These are phyloP conservation scores for Macrotyloma uniflorum DNA, from an alignment of 306 rosid species.

Conservation along the genomic window DNA sequence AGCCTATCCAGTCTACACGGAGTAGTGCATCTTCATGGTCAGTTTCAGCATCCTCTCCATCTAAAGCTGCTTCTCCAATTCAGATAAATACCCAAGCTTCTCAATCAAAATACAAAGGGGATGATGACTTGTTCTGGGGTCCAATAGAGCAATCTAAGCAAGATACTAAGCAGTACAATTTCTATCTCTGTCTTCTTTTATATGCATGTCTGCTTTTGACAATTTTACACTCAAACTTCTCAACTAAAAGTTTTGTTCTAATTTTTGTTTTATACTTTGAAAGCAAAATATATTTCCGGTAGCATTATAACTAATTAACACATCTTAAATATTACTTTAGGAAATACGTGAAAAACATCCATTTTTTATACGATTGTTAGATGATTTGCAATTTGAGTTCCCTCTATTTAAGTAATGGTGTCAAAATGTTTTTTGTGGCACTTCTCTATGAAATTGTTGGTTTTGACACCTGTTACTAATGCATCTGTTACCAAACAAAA, in stretches of 20 bases:
- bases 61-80: conserved; percentile 68
- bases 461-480: background rate
- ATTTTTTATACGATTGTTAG: background rate
- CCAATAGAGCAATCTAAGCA: conserved; percentile 81
- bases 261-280: background rate
- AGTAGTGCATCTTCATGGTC: conserved; percentile 63
- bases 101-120: conserved; percentile 69
- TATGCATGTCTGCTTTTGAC: background rate
- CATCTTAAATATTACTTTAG: background rate
- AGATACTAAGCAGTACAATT: conserved; percentile 77
- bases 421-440: background rate
- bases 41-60: conserved; percentile 76
- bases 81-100: conserved; percentile 53
- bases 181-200: conserved; percentile 2
- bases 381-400: background rate
- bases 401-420: background rate
- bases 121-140: conserved; percentile 97
- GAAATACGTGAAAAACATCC: background rate
- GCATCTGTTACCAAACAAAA: background rate
- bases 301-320: background rate
- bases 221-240: background rate
- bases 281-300: background rate
- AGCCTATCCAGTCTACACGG: conserved; percentile 60
- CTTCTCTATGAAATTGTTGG: background rate
- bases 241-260: background rate